Evolutionary conservation across 768 basidiomycete genomes (phyloP).

Genomic region (Mycena rosella): DNA sequence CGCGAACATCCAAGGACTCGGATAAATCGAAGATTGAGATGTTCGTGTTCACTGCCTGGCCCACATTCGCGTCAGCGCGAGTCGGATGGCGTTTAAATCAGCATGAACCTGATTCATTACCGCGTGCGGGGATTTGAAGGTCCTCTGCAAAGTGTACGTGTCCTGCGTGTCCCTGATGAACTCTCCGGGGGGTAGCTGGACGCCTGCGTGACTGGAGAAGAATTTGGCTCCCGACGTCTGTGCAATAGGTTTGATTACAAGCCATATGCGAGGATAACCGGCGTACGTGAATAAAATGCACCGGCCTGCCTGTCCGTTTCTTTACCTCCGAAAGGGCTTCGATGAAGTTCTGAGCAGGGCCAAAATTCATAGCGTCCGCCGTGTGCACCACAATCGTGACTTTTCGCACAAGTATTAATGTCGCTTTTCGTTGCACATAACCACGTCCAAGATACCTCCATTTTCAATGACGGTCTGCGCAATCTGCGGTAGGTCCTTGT

Average conservation of each 20-base stretch:
- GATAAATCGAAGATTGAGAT: conserved; percentile 20
- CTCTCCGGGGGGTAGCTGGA: not conserved
- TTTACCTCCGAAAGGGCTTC: conserved; percentile 21
- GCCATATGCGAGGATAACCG: too few relatives aligned
- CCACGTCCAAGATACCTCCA: not conserved
- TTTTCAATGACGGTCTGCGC: conserved; percentile 4
- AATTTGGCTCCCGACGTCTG: conserved; percentile 32
- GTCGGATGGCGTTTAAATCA: not conserved
- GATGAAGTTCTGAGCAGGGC: conserved; percentile 22
- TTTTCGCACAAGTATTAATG: not conserved
- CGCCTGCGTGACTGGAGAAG: conserved; percentile 26
- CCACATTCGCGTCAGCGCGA: not conserved
- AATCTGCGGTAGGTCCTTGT: conserved; percentile 6
- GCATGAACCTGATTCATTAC: conserved; percentile 24
- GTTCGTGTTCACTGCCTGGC: conserved; percentile 21
- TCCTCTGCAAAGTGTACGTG: conserved; percentile 12
- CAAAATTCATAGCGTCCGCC: conserved; percentile 25
- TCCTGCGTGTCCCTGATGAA: conserved; percentile 24
- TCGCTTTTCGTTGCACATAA: too few relatives aligned
- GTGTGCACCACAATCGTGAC: conserved; percentile 26
- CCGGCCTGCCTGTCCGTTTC: not conserved
- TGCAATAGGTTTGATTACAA: too few relatives aligned
- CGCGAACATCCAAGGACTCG: conserved; percentile 23
- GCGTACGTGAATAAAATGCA: conserved; percentile 30
- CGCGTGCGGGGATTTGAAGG: conserved; percentile 7